These are phyloP conservation scores for Harringtonia aguacate DNA, from an alignment of 2,329 filamentous ascomycete genomes.

Conservation along the genomic window DNA sequence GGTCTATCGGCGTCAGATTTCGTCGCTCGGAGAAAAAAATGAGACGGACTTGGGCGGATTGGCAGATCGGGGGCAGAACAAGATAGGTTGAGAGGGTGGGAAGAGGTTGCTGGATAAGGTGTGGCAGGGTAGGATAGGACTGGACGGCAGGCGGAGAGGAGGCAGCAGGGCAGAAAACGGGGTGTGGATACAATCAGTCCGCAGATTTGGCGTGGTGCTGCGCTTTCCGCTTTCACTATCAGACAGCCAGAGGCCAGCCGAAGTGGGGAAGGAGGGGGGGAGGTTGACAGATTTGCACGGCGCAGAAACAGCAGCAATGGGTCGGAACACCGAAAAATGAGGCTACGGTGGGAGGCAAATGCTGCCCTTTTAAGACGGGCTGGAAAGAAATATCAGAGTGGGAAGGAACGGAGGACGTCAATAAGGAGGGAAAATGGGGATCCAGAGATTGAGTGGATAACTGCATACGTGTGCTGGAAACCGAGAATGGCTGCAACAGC, in stretches of 20 bases:
- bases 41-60: not conserved
- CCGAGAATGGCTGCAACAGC: too few relatives aligned
- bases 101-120: slow-evolving; percentile 1
- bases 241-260: not conserved
- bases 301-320: not conserved
- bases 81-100: not conserved
- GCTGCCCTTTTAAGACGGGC: too few relatives aligned
- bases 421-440: not conserved
- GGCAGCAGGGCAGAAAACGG: slow-evolving; percentile 1
- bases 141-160: not conserved
- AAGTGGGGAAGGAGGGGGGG: slow-evolving; percentile 6
- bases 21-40: not conserved
- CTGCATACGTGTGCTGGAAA: too few relatives aligned
- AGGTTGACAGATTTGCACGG: not conserved
- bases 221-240: not conserved
- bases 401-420: too few relatives aligned
- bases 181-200: slow-evolving; percentile 1
- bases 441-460: too few relatives aligned
- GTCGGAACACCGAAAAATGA: not conserved
- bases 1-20: not conserved
- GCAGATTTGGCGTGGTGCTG: not conserved
- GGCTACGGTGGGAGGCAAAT: too few relatives aligned
- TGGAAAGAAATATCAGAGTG: too few relatives aligned
- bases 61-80: not conserved
- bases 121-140: slow-evolving; percentile 4